phyloP scores from a whole-genome alignment of 1,284 basidiomycete genomes.

The Sporisorium scitamineum region DNA sequence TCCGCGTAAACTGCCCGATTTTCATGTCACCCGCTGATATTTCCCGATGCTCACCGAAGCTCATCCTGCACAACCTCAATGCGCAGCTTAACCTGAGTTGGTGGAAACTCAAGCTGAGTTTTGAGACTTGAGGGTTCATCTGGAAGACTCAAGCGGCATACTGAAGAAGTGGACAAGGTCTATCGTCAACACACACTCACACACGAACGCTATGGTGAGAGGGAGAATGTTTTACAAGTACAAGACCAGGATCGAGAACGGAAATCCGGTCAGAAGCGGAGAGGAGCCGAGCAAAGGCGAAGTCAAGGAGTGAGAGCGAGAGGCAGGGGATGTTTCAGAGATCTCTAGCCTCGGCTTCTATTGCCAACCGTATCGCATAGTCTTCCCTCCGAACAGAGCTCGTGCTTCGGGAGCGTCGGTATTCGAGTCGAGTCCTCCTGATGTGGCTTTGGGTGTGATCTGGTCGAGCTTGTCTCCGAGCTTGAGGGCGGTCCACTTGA shows the following conservation, averaged over 20 bases:
- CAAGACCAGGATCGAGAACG: constrained; percentile 6
- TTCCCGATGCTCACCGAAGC: neutral
- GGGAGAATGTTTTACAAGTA: constrained; percentile 21
- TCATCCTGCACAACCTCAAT: neutral
- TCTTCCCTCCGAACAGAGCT: constrained; percentile 53
- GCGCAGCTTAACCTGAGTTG: neutral
- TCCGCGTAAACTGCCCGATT: constrained; percentile 1
- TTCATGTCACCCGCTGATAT: neutral
- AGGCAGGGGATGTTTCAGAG: neutral
- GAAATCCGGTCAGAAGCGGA: neutral
- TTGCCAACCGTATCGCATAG: constrained; percentile 51
- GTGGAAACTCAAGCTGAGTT: neutral
- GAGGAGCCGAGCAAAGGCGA: neutral
- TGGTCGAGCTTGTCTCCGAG: constrained; percentile 76
- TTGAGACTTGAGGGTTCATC: neutral
- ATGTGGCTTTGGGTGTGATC: constrained; percentile 59
- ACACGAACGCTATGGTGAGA: neutral
- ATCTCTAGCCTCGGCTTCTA: neutral
- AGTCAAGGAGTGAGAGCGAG: neutral
- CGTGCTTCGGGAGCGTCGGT: constrained; percentile 45
- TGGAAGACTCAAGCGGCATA: neutral
- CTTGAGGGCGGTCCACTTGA: constrained; percentile 84
- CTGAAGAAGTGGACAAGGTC: neutral
- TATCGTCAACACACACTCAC: neutral
- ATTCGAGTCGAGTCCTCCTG: constrained; percentile 47